Base-by-base conservation (phyloP, 75 land plant species). In the Pinus tabuliformis region DNA sequence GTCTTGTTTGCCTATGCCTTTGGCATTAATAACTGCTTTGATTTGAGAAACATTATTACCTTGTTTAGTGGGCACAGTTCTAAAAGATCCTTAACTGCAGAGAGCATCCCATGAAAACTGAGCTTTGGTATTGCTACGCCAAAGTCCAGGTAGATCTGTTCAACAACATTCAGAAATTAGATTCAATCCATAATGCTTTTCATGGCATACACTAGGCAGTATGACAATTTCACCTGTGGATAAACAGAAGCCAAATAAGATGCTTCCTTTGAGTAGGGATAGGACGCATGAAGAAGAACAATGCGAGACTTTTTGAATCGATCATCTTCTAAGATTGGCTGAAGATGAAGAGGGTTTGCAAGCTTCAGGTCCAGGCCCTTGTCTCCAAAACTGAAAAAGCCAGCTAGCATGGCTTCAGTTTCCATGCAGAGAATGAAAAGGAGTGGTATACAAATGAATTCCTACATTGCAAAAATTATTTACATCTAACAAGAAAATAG, bases 201-300 rank as follows among this genome's bases (percentile, higher is more conserved):
- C 76, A 5, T 21, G 33, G 22, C 22, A 79, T 33, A 72, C 20
- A 37, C 14, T 24, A 77, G 58, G 11, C 20, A 54, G 21, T 68
- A 72, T 42, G 70, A 62, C 65, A 15, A 4, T 26, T 65, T 52
- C 71, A 94, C 99, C 91, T 96, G 97, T 24, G 91, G 78, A 76
- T 96, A 96, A 72, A 96, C 97, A 72, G 93, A 89, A 57, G 99
- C 92, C 45, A 96, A 82, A 81, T 94, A 94, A 30, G 99, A 92
- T 61, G 99, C 99, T 79, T 96, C 95, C 66, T 86, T 93, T 66
- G 91, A 85, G 64, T 90, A 96, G 59, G 99, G 99, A 59, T 96
- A 94, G 11, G 97, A 96, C 36, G 98, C 97, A 83, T 96, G 99
- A 26, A 96, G 81, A 57, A 96, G 90, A 11, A 96, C 97, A 21